phyloP scores from a whole-genome alignment of 2,329 filamentous ascomycete species.

The Keithomyces neogunnii region DNA sequence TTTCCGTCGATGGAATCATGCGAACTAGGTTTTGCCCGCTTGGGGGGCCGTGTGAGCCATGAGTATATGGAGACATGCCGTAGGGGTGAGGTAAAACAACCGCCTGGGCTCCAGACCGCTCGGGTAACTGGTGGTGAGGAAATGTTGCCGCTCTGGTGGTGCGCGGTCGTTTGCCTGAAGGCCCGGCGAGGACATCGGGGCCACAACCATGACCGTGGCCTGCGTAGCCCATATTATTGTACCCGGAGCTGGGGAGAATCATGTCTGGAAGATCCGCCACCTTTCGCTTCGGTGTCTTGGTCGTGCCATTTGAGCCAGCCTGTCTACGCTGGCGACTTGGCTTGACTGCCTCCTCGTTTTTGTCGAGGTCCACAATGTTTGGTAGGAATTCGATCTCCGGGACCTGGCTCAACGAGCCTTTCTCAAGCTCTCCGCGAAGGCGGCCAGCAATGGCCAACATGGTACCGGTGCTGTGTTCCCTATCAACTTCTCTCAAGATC shows the following conservation, averaged over 20 bases:
- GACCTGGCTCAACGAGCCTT: conserved; percentile 33
- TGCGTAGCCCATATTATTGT: conserved; percentile 4
- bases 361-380: conserved; percentile 37
- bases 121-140: background rate
- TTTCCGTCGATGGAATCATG: conserved; percentile 14
- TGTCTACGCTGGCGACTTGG: conserved; percentile 13
- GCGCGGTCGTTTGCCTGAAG: conserved; percentile 16
- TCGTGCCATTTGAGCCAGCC: conserved; percentile 8
- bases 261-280: conserved; percentile 9
- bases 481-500: conserved; percentile 36
- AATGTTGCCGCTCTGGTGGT: conserved; percentile 6
- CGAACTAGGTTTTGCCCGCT: conserved; percentile 15
- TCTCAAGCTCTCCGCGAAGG: conserved; percentile 36
- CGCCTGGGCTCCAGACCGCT: background rate
- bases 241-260: conserved; percentile 1
- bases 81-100: conserved; percentile 3
- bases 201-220: conserved; percentile 1
- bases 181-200: conserved; percentile 10
- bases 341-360: conserved; percentile 15
- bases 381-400: conserved; percentile 53
- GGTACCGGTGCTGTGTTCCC: conserved; percentile 37
- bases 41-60: conserved; percentile 5
- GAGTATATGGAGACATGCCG: conserved; percentile 6
- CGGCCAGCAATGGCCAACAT: conserved; percentile 39
- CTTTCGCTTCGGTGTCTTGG: conserved; percentile 17